Evolutionary conservation across 129 eudicot genomes (phyloP).

Genomic region (Sambucus nigra): DNA sequence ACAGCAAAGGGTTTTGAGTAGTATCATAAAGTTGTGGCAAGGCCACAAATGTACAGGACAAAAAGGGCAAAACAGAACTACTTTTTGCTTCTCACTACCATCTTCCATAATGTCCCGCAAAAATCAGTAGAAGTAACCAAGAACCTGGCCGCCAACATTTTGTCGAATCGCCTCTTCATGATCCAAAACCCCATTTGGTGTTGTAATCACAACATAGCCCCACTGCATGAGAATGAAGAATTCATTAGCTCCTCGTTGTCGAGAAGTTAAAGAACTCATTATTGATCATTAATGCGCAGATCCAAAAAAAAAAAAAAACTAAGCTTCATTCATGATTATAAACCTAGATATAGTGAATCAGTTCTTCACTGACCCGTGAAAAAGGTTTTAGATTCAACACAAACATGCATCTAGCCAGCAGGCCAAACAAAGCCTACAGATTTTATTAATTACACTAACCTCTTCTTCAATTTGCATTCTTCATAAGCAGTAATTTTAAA

Average conservation of each 20-base stretch:
- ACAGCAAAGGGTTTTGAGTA: background rate
- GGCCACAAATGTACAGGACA: slow-evolving; percentile 1
- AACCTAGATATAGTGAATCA: background rate
- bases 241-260: no score
- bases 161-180: slow-evolving; percentile 87
- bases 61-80: background rate
- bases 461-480: no score
- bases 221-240: slow-evolving; percentile 40
- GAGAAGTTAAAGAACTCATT: no score
- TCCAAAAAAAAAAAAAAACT: no score
- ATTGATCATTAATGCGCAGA: no score
- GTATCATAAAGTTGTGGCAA: background rate
- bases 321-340: no score
- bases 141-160: slow-evolving; percentile 88
- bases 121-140: slow-evolving; percentile 59
- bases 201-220: slow-evolving; percentile 92
- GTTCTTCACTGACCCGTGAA: background rate
- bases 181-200: slow-evolving; percentile 87
- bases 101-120: background rate
- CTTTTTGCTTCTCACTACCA: background rate
- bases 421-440: no score
- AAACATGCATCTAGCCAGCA: no score
- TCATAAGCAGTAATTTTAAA: no score
- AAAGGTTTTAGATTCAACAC: no score
- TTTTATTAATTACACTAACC: no score